Conservation (phyloP, 1,284 basidiomycete genomes). For the Phlebopus sp. region DNA sequence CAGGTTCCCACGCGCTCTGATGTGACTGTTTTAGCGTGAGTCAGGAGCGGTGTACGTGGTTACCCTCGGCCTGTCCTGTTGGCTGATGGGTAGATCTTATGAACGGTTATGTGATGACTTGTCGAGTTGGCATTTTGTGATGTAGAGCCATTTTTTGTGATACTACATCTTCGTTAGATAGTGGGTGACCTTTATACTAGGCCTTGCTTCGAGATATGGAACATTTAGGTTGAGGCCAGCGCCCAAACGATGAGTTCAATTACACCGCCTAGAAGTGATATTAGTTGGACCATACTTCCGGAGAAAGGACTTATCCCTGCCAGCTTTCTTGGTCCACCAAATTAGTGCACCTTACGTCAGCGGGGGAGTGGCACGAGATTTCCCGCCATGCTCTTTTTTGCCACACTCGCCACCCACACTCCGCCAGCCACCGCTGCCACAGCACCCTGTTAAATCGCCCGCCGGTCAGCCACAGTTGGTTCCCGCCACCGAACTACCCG, state of each 20-base stretch:
- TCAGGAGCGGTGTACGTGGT: background rate
- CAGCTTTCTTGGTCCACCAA: background rate
- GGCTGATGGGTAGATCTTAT: too few relatives aligned
- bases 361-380: background rate
- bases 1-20: background rate
- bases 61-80: background rate
- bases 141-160: too few relatives aligned
- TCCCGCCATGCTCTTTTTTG: background rate
- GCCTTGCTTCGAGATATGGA: too few relatives aligned
- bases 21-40: background rate
- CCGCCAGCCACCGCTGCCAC: slow-evolving; percentile 16
- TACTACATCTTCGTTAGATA: too few relatives aligned
- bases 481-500: slow-evolving; percentile 18
- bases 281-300: too few relatives aligned
- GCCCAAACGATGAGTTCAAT: too few relatives aligned
- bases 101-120: too few relatives aligned
- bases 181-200: too few relatives aligned
- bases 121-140: too few relatives aligned
- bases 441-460: slow-evolving; percentile 21
- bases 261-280: too few relatives aligned
- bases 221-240: too few relatives aligned
- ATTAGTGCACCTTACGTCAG: slow-evolving; percentile 2
- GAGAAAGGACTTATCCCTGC: too few relatives aligned
- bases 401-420: slow-evolving; percentile 1
- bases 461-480: slow-evolving; percentile 29